A percentile compares a stretch with the other conserved stretches of the same genome.
These are phyloP conservation scores for Acidomyces sp. DNA, from an alignment of 495 filamentous ascomycete species.

Conservation along the genomic window DNA sequence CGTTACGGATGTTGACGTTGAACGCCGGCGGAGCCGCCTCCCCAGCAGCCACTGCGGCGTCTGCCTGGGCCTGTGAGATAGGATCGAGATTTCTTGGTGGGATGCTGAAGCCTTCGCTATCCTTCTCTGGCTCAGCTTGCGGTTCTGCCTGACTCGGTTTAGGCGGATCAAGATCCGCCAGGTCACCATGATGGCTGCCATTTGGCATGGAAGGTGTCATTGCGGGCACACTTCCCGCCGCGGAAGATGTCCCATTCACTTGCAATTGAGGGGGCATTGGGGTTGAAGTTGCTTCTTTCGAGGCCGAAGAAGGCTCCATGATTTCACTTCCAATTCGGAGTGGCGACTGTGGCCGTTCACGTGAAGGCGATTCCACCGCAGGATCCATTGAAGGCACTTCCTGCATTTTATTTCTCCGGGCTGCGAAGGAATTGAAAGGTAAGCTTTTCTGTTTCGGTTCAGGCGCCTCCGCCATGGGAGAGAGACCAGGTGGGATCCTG, in stretches of 20 bases:
- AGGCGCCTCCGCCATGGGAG: constrained; percentile 23
- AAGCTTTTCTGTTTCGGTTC: constrained; percentile 23
- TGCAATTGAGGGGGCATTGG: constrained; percentile 1
- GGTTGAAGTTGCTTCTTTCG: neutral
- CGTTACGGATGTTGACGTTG: constrained; percentile 83
- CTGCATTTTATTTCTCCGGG: constrained; percentile 10
- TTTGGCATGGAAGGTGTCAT: constrained; percentile 2
- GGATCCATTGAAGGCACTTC: constrained; percentile 12
- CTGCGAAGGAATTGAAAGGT: constrained; percentile 15
- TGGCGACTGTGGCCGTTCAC: constrained; percentile 10
- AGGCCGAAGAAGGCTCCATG: constrained; percentile 4
- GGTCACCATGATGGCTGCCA: constrained; percentile 18
- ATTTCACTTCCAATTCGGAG: constrained; percentile 16
- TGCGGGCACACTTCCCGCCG: neutral
- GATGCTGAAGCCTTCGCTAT: constrained; percentile 56
- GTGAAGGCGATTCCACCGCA: constrained; percentile 11
- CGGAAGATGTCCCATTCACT: constrained; percentile 2
- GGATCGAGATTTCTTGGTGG: constrained; percentile 58
- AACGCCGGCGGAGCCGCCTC: constrained; percentile 54
- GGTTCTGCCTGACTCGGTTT: constrained; percentile 6
- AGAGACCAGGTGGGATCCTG: constrained; percentile 22
- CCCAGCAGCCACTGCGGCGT: constrained; percentile 47
- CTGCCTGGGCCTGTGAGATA: constrained; percentile 69
- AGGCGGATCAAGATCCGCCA: constrained; percentile 19
- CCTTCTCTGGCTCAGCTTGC: constrained; percentile 34